Percentiles rank a stretch among this genome's conserved stretches.
Evolutionary conservation across 768 basidiomycete species (phyloP).

Genomic region (Trichaptum fuscoviolaceum): DNA sequence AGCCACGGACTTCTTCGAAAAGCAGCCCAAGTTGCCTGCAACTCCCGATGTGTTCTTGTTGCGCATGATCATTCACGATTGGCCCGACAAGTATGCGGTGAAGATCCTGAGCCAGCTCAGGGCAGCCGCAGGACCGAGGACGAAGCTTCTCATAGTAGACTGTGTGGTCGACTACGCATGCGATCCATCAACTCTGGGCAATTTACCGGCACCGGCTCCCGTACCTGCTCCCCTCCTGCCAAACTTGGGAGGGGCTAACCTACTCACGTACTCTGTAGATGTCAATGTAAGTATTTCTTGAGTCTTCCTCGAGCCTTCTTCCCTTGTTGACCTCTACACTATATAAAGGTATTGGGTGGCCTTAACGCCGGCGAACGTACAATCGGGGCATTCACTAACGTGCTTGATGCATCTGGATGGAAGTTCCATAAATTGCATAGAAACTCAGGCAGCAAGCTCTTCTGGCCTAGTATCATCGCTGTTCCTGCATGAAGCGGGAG

Average conservation of each 20-base stretch:
- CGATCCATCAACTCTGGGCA: slow-evolving; percentile 12
- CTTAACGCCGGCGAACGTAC: slow-evolving; percentile 28
- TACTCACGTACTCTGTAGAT: slow-evolving; percentile 6
- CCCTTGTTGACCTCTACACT: background rate
- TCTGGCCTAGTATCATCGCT: background rate
- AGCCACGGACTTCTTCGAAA: slow-evolving; percentile 24
- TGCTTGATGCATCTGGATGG: slow-evolving; percentile 24
- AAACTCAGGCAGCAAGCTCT: background rate
- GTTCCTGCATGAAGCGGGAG: background rate
- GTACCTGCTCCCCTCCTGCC: slow-evolving; percentile 19
- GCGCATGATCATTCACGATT: slow-evolving; percentile 28
- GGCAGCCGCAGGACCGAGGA: slow-evolving; percentile 19
- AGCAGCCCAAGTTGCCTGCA: slow-evolving; percentile 21
- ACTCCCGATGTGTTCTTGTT: slow-evolving; percentile 31
- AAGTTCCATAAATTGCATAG: slow-evolving; percentile 14
- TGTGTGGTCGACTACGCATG: slow-evolving; percentile 15
- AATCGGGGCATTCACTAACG: slow-evolving; percentile 9
- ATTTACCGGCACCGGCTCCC: slow-evolving; percentile 17
- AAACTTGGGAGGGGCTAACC: slow-evolving; percentile 17
- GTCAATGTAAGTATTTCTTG: slow-evolving; percentile 5
- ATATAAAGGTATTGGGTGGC: slow-evolving; percentile 24
- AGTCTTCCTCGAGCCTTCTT: background rate
- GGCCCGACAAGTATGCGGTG: slow-evolving; percentile 19
- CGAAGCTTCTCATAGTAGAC: slow-evolving; percentile 25
- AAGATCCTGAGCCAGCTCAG: slow-evolving; percentile 25